These are phyloP conservation scores for Anisodus tanguticus DNA, from an alignment of 257 asterid genomes.

Conservation along the genomic window DNA sequence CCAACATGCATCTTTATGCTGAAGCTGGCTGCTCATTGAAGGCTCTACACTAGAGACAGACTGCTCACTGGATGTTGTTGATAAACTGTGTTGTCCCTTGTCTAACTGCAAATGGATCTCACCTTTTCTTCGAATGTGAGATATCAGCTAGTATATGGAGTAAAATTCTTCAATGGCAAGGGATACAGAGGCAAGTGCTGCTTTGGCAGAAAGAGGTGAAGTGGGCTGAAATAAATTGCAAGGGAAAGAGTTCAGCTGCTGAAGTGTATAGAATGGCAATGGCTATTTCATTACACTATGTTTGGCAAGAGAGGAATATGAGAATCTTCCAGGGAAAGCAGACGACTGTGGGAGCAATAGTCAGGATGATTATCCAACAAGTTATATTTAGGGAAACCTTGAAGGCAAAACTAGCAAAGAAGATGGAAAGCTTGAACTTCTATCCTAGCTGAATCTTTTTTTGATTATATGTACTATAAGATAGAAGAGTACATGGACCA, in stretches of 20 bases:
- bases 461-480: not conserved
- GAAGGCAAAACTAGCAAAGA: not conserved
- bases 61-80: not conserved
- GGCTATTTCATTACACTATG: not conserved
- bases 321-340: not conserved
- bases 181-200: not conserved
- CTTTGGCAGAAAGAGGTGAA: not conserved
- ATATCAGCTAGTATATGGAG: not conserved
- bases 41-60: conserved; percentile 2
- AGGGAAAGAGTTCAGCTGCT: not conserved
- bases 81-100: not conserved
- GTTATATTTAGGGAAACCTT: not conserved
- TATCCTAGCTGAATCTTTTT: not conserved
- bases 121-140: not conserved
- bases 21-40: not conserved
- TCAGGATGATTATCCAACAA: not conserved
- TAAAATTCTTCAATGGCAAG: not conserved
- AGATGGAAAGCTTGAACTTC: not conserved
- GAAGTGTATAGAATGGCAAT: not conserved
- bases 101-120: not conserved
- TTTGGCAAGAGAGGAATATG: not conserved
- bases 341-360: not conserved
- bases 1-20: not conserved
- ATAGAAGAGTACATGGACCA: not conserved
- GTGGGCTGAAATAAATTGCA: not conserved